Conservation (phyloP, 2,329 filamentous ascomycete genomes). For the Botrytis hyacinthi region DNA sequence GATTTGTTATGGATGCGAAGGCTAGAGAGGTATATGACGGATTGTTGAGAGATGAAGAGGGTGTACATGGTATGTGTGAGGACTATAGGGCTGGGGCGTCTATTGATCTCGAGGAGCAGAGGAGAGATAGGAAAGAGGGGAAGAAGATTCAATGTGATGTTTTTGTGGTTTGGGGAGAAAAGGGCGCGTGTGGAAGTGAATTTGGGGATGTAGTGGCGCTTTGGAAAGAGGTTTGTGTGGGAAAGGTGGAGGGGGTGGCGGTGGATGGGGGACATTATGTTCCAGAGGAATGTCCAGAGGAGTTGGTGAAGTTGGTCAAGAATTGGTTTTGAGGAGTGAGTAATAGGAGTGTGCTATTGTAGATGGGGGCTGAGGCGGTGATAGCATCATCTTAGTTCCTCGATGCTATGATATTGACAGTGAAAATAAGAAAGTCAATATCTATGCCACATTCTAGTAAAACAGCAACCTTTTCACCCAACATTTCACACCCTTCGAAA, state of each 20-base stretch:
- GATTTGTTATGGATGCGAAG: constrained; percentile 25
- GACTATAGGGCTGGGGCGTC: constrained; percentile 55
- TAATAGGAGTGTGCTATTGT: not conserved
- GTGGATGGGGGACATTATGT: constrained; percentile 51
- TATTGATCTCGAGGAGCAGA: constrained; percentile 51
- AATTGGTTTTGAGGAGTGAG: constrained; percentile 39
- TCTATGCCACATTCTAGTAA: not conserved
- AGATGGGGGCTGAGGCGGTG: not conserved
- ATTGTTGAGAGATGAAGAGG: constrained; percentile 39
- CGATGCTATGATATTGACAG: not conserved
- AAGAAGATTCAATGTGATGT: constrained; percentile 48
- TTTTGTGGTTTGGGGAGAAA: constrained; percentile 50
- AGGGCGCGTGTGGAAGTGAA: constrained; percentile 48
- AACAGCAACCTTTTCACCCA: not conserved
- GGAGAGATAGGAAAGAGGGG: constrained; percentile 45
- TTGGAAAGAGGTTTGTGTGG: constrained; percentile 49
- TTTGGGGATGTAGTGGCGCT: constrained; percentile 49
- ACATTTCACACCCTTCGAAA: not conserved
- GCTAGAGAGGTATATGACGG: constrained; percentile 25
- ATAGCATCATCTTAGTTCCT: not conserved
- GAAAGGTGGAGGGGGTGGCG: constrained; percentile 43
- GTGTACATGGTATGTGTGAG: constrained; percentile 51
- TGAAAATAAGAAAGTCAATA: not conserved
- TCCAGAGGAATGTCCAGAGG: constrained; percentile 51
- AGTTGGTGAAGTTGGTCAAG: constrained; percentile 44